Conservation (phyloP, 2,329 filamentous ascomycete genomes). For the Ophiostoma novo-ulmi region DNA sequence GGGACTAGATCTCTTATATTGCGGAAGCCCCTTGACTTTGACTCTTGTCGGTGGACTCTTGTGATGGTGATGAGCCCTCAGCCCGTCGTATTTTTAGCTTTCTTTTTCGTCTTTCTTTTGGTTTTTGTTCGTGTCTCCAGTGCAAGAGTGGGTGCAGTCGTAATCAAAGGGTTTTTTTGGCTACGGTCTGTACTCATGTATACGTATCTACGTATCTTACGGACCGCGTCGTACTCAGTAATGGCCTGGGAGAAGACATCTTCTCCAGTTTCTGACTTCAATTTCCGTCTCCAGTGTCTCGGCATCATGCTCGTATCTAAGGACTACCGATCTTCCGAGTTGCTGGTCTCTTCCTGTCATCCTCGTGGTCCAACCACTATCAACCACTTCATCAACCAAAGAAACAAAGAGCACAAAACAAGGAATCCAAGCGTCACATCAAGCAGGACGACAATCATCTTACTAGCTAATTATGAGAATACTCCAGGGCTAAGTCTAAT, state of each 20-base stretch:
- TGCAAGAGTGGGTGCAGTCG: conserved; percentile 5
- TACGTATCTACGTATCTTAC: conserved; percentile 11
- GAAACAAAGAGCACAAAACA: neutral
- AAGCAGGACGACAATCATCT: neutral
- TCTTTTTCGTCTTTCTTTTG: neutral
- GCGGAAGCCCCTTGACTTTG: conserved; percentile 1
- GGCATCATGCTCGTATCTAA: neutral
- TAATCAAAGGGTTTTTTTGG: conserved; percentile 1
- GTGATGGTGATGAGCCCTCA: conserved; percentile 3
- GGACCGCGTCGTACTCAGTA: neutral
- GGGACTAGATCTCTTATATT: neutral
- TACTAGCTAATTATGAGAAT: neutral
- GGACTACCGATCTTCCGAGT: neutral
- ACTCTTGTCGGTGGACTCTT: neutral
- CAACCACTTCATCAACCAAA: neutral
- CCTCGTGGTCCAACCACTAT: conserved; percentile 1
- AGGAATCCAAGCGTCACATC: conserved; percentile 3
- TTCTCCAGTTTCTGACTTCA: neutral
- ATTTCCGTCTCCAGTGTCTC: neutral
- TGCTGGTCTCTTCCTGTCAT: too few relatives aligned
- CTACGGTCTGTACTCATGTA: neutral
- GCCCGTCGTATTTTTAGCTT: conserved; percentile 9
- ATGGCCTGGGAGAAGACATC: conserved; percentile 7
- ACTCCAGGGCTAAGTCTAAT: neutral
- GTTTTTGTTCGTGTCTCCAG: neutral